A percentile compares a stretch with the other conserved stretches of the same genome.
Conservation (phyloP, 805 yeast species). For the Suhomyces vadensis region DNA sequence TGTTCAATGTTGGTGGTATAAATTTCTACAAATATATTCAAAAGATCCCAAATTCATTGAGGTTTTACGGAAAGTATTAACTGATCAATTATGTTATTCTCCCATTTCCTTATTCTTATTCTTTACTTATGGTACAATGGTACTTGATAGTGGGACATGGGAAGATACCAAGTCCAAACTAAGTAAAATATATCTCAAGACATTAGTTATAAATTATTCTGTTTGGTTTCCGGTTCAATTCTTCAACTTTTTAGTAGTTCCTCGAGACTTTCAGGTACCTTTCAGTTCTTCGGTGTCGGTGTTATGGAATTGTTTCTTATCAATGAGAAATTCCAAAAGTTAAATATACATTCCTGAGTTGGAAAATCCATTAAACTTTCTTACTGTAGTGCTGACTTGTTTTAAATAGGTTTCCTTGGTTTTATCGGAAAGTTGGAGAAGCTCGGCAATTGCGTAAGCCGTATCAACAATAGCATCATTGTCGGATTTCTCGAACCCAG, state of each 20-base stretch:
- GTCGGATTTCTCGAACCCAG: conserved; percentile 57
- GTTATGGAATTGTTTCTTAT: conserved; percentile 90
- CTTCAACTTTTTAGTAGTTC: conserved; percentile 68
- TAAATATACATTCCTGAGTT: conserved; percentile 29
- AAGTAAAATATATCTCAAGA: conserved; percentile 62
- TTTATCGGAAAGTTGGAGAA: conserved; percentile 3
- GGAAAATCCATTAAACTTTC: conserved; percentile 24
- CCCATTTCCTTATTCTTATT: conserved; percentile 81
- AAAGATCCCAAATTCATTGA: conserved; percentile 83
- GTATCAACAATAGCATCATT: conserved; percentile 42
- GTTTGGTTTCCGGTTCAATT: conserved; percentile 87
- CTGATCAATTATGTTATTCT: conserved; percentile 88
- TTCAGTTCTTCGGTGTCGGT: conserved; percentile 85
- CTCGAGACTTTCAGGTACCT: conserved; percentile 80
- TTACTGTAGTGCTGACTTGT: conserved; percentile 21
- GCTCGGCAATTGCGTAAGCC: conserved; percentile 13
- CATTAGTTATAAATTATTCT: conserved; percentile 65
- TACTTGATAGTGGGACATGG: conserved; percentile 72
- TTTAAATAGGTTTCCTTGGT: conserved; percentile 12
- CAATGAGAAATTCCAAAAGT: conserved; percentile 60
- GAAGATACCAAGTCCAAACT: conserved; percentile 66
- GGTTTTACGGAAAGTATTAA: conserved; percentile 79
- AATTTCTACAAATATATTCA: conserved; percentile 75
- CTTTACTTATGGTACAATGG: conserved; percentile 79
- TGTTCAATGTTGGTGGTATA: conserved; percentile 87